These are phyloP conservation scores for Petasospora fabianii DNA, from an alignment of 1,139 yeast species.

Conservation along the genomic window DNA sequence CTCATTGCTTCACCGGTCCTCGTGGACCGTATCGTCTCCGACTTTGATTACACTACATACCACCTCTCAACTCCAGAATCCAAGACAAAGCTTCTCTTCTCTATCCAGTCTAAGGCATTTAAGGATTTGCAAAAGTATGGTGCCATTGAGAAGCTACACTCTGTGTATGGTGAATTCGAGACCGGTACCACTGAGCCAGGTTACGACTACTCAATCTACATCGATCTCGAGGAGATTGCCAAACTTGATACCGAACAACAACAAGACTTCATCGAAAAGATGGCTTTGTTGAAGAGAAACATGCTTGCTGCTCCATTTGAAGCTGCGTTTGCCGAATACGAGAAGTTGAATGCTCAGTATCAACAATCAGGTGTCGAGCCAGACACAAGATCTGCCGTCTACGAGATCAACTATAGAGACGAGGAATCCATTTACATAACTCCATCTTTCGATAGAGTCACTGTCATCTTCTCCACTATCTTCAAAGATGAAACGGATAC, in stretches of 20 bases:
- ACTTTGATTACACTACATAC: constrained; percentile 92
- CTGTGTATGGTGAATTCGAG: constrained; percentile 39
- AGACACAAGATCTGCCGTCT: constrained; percentile 54
- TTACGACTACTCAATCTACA: constrained; percentile 72
- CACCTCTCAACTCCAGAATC: constrained; percentile 82
- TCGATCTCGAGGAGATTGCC: constrained; percentile 49
- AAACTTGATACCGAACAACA: constrained; percentile 42
- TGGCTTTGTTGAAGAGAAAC: constrained; percentile 77
- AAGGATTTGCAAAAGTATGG: constrained; percentile 67
- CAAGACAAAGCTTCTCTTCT: constrained; percentile 60
- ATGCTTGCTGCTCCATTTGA: constrained; percentile 93
- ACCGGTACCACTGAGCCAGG: constrained; percentile 59
- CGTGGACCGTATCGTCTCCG: constrained; percentile 88
- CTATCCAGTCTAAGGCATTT: constrained; percentile 76
- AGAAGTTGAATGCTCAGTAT: constrained; percentile 56
- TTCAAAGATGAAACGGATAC: constrained; percentile 97
- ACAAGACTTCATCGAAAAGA: constrained; percentile 51
- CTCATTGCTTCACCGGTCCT: constrained; percentile 43
- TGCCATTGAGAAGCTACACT: constrained; percentile 41
- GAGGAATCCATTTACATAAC: constrained; percentile 87
- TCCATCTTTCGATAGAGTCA: constrained; percentile 93
- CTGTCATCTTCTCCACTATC: constrained; percentile 90
- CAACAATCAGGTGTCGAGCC: constrained; percentile 43
- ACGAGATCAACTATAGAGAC: constrained; percentile 84
- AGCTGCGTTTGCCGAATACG: constrained; percentile 76